Percentiles rank a stretch among this genome's conserved stretches.
Conservation (phyloP, 2,329 filamentous ascomycete genomes). For the Drechmeria coniospora region DNA sequence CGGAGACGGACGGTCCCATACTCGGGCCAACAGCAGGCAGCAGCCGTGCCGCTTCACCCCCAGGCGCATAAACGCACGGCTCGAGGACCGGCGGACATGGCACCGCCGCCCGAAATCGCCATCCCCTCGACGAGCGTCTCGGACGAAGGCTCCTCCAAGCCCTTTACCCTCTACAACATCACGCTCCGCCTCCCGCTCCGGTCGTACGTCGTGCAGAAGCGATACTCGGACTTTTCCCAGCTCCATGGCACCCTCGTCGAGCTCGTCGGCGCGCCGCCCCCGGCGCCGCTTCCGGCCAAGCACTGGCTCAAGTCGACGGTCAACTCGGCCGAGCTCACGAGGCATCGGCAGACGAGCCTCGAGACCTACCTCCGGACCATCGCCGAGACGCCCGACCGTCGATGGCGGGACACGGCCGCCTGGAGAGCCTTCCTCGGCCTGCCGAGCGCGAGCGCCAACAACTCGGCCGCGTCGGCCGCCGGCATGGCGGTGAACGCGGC, state of each 20-base stretch:
- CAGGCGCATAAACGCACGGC: background rate
- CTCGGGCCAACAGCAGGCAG: too few species aligned
- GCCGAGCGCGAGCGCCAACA: conserved; percentile 34
- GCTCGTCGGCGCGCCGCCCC: conserved; percentile 47
- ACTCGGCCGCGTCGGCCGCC: conserved; percentile 31
- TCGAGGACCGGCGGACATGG: conserved; percentile 27
- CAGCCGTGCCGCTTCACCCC: too few species aligned
- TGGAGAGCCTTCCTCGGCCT: conserved; percentile 65
- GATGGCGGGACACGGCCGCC: conserved; percentile 58
- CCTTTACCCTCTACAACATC: conserved; percentile 67
- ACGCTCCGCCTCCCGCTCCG: conserved; percentile 61
- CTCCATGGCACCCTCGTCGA: conserved; percentile 49
- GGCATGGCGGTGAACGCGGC: conserved; percentile 25
- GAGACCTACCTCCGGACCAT: conserved; percentile 60
- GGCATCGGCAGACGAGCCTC: conserved; percentile 50
- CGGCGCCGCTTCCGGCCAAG: conserved; percentile 53
- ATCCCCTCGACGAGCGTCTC: conserved; percentile 50
- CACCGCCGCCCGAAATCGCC: conserved; percentile 49
- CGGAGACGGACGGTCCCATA: too few species aligned
- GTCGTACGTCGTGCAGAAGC: conserved; percentile 61
- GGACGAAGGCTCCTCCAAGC: conserved; percentile 37
- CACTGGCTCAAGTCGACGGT: conserved; percentile 65
- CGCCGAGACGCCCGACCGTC: conserved; percentile 54
- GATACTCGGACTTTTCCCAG: conserved; percentile 63
- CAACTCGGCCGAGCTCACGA: conserved; percentile 52